Percentiles rank a stretch among this genome's conserved stretches.
phyloP scores from a whole-genome alignment of 306 rosid species.

The Dalbergia oliveri region DNA sequence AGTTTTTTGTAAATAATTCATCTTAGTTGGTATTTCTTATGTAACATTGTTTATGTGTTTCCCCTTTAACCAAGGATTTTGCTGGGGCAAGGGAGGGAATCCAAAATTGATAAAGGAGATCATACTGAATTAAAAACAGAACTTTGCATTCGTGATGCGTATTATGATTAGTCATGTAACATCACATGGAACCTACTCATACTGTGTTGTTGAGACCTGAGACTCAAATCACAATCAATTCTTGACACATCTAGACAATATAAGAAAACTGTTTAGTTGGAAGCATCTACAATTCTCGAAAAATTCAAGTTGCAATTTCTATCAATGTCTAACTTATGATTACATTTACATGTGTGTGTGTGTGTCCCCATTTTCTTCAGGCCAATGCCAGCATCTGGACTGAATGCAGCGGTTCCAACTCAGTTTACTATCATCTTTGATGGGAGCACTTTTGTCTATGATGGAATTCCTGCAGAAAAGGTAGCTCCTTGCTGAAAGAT shows the following conservation, averaged over 20 bases:
- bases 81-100: not conserved
- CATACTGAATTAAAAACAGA: not conserved
- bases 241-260: constrained; percentile 10
- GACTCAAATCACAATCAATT: constrained; percentile 20
- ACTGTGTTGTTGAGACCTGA: constrained; percentile 7
- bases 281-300: not conserved
- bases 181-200: not conserved
- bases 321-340: not conserved
- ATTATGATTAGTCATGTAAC: constrained; percentile 18
- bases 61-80: not conserved
- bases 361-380: constrained; percentile 41
- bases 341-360: not conserved
- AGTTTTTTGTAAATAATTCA: not conserved
- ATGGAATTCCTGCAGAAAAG: constrained; percentile 73
- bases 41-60: not conserved
- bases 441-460: constrained; percentile 66
- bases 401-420: constrained; percentile 33
- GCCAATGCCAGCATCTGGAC: constrained; percentile 55
- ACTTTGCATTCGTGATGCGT: not conserved
- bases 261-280: not conserved
- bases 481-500: constrained; percentile 42
- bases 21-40: not conserved
- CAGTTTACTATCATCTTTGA: constrained; percentile 66
- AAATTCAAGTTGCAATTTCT: not conserved
- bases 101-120: not conserved